Base-by-base conservation (phyloP, 441 rosid genomes). In the California macrophylla region DNA sequence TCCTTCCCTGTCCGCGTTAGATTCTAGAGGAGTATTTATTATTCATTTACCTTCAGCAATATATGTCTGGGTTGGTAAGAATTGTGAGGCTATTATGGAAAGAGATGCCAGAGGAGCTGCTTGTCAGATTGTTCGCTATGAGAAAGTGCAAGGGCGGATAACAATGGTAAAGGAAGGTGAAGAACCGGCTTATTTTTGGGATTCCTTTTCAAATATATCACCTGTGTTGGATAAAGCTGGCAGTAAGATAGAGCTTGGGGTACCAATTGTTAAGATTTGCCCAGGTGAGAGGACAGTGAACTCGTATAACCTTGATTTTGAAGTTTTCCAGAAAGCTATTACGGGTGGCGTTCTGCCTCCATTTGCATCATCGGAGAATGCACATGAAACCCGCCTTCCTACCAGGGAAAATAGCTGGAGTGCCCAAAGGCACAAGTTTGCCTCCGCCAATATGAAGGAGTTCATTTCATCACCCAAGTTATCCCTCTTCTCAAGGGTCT, bases 21-120 rank as follows among this genome's bases (percentile, higher is more conserved):
- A 93, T 82, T 93, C 98, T 66, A 89, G 98, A 81, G 98, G 98
- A 69, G 93, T 95, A 68, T 93, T 93, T 74, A 86, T 93, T 72
- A 77, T 90, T 76, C 98, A 93, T 16, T 76, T 93, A 67, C 93
- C 98, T 69, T 82, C 91, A 30, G 84, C 91, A 52, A 80, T 93
- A 66, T 89, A 89, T 81, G 79, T 91, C 56, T 93, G 98, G 98
- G 74, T 91, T 16, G 98, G 98, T 64, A 87, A 82, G 81, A 77
- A 70, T 25, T 93, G 98, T 45, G 96, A 84, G 34, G 69, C 82
- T 64, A 86, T 89, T 67, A 89, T 93, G 96, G 98, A 93, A 81
- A 85, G 90, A 78, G 98, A 93, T 85, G 96, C 97, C 10, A 85
- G 90, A 76, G 98, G 92, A 40, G 92, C 96, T 61, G 97, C 86